A percentile compares a stretch with the other conserved stretches of the same genome.
Evolutionary conservation across 768 basidiomycete species (phyloP).

Genomic region (Megacollybia marginata): DNA sequence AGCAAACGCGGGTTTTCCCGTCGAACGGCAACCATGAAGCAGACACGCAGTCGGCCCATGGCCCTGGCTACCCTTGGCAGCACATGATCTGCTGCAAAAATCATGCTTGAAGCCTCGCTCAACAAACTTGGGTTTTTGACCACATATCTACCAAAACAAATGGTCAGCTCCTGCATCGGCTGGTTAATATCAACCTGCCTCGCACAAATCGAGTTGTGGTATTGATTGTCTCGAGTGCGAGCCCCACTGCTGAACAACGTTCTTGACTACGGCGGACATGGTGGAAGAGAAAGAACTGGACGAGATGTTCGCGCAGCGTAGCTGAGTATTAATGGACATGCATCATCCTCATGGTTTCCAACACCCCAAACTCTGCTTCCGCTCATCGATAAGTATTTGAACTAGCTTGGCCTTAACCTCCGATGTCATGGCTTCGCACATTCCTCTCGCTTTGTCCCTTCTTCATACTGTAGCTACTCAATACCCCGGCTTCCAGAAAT

Average conservation of each 20-base stretch:
- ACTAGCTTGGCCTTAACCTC: not conserved
- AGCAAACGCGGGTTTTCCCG: slow-evolving; percentile 40
- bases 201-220: slow-evolving; percentile 36
- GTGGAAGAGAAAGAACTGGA: slow-evolving; percentile 1
- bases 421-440: slow-evolving; percentile 30
- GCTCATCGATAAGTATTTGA: not conserved
- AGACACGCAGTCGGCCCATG: slow-evolving; percentile 33
- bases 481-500: slow-evolving; percentile 28
- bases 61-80: slow-evolving; percentile 34
- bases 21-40: slow-evolving; percentile 44
- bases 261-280: slow-evolving; percentile 31
- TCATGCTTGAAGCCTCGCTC: slow-evolving; percentile 52
- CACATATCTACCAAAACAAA: slow-evolving; percentile 37
- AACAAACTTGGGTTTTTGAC: slow-evolving; percentile 53
- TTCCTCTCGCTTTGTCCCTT: slow-evolving; percentile 38
- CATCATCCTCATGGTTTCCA: slow-evolving; percentile 29
- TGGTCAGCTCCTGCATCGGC: too few relatives aligned
- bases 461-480: slow-evolving; percentile 30
- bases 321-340: not conserved
- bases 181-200: slow-evolving; percentile 20
- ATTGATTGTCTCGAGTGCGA: slow-evolving; percentile 20
- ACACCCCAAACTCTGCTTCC: slow-evolving; percentile 3
- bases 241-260: slow-evolving; percentile 31
- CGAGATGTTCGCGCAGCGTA: not conserved
- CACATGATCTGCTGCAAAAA: slow-evolving; percentile 58